A percentile compares a stretch with the other conserved stretches of the same genome.
Conservation (phyloP, 441 rosid genomes). For the Populus tomentosa region DNA sequence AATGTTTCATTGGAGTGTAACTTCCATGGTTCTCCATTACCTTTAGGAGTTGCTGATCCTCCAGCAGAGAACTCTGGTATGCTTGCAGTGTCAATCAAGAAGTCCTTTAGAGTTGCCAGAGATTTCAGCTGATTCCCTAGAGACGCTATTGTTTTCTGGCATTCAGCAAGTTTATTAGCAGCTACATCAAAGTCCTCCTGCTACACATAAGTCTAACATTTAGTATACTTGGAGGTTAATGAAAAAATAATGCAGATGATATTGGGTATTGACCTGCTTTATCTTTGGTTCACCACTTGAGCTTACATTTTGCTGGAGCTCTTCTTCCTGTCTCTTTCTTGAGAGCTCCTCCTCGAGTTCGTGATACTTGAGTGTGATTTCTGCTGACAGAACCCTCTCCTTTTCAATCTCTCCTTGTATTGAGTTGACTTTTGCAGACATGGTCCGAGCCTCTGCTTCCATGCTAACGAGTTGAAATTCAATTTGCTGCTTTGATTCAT, state of each 20-base stretch:
- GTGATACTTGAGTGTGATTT: constrained; percentile 49
- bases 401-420: constrained; percentile 52
- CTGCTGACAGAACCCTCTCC: constrained; percentile 42
- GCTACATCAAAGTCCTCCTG: constrained; percentile 82
- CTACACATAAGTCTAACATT: constrained; percentile 4
- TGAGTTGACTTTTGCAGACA: constrained; percentile 42
- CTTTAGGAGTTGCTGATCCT: constrained; percentile 23
- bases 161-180: constrained; percentile 76
- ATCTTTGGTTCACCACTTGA: constrained; percentile 49
- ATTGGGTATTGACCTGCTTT: constrained; percentile 51
- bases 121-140: constrained; percentile 79
- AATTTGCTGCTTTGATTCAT: constrained; percentile 45
- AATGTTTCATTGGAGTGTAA: constrained; percentile 41
- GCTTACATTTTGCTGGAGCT: constrained; percentile 36
- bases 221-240: background rate
- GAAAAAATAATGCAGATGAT: background rate
- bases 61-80: constrained; percentile 37
- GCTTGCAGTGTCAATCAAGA: constrained; percentile 67
- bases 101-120: constrained; percentile 88
- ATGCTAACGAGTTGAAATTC: constrained; percentile 44
- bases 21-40: constrained; percentile 49
- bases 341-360: constrained; percentile 62
- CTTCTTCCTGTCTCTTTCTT: constrained; percentile 43
- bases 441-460: constrained; percentile 44
- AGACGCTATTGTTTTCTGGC: constrained; percentile 89